Conservation (phyloP, 2,329 filamentous ascomycete genomes). For the Hawksworthiomyces lignivorus region DNA sequence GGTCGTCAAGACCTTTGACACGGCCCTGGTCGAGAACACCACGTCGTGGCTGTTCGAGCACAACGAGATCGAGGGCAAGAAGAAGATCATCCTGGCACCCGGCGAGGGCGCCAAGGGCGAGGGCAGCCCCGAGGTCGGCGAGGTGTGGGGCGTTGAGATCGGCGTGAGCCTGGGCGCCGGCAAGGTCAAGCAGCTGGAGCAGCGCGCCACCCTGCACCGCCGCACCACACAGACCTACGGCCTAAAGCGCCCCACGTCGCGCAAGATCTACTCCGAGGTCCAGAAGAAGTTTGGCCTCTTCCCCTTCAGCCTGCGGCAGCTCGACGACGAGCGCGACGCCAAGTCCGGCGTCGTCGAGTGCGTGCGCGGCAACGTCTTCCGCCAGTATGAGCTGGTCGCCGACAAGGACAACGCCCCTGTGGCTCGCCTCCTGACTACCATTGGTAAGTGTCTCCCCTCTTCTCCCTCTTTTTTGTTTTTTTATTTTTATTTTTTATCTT, state of each 20-base stretch:
- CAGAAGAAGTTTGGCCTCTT: conserved; percentile 97
- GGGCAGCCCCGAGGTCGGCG: conserved; percentile 76
- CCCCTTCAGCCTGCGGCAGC: conserved; percentile 93
- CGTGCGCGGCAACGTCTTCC: conserved; percentile 83
- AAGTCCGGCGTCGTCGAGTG: conserved; percentile 94
- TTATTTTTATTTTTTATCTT: neutral
- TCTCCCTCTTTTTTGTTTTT: neutral
- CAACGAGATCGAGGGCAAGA: conserved; percentile 94
- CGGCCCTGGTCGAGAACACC: conserved; percentile 92
- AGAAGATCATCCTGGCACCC: conserved; percentile 93
- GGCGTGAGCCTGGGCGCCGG: conserved; percentile 84
- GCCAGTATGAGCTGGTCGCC: conserved; percentile 92
- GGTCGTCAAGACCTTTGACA: conserved; percentile 82
- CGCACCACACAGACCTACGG: conserved; percentile 86
- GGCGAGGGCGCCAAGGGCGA: conserved; percentile 86
- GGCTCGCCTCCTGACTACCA: conserved; percentile 78
- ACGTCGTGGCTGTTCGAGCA: conserved; percentile 95
- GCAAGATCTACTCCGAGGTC: conserved; percentile 87
- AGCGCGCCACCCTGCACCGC: conserved; percentile 86
- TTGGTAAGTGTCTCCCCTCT: conserved; percentile 58
- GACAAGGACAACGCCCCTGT: conserved; percentile 86
- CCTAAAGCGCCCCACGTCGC: conserved; percentile 87
- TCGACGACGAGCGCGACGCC: conserved; percentile 94
- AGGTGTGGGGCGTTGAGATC: conserved; percentile 97
- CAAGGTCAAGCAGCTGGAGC: conserved; percentile 87